These are phyloP conservation scores for Graphiopsis chlorocephala DNA, from an alignment of 2,329 filamentous ascomycete species.

Conservation along the genomic window DNA sequence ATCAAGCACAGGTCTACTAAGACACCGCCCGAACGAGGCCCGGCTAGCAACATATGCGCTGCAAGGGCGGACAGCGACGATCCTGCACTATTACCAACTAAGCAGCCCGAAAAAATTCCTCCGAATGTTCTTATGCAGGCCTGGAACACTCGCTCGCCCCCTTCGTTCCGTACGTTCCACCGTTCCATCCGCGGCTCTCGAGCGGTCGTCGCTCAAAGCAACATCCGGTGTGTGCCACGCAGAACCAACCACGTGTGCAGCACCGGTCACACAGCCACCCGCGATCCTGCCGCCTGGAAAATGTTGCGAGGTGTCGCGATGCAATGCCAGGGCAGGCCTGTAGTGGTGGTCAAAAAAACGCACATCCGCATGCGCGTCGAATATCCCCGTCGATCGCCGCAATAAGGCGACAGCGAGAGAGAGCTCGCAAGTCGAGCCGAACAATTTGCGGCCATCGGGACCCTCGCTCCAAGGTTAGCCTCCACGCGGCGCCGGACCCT, in stretches of 20 bases:
- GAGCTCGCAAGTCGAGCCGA: slow-evolving; percentile 14
- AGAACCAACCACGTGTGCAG: slow-evolving; percentile 13
- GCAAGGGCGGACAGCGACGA: slow-evolving; percentile 9
- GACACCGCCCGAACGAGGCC: slow-evolving; percentile 1
- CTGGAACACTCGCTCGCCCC: slow-evolving; percentile 5
- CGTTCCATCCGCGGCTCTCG: slow-evolving; percentile 5
- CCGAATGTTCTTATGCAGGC: slow-evolving; percentile 14
- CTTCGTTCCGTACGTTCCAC: neutral
- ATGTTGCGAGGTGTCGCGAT: neutral
- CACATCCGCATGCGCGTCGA: neutral
- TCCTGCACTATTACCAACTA: slow-evolving; percentile 6
- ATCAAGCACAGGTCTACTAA: neutral
- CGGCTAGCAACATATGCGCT: slow-evolving; percentile 2
- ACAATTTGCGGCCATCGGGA: neutral
- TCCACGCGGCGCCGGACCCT: slow-evolving; percentile 16
- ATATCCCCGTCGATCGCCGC: slow-evolving; percentile 5
- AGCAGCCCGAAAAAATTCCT: slow-evolving; percentile 3
- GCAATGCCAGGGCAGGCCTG: neutral
- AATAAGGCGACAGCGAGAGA: neutral
- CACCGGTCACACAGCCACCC: slow-evolving; percentile 4
- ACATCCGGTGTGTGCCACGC: neutral
- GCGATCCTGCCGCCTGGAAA: slow-evolving; percentile 14
- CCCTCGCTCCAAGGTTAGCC: slow-evolving; percentile 11
- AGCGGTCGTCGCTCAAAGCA: neutral
- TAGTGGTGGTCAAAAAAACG: neutral